phyloP scores from a whole-genome alignment of 2,329 filamentous ascomycete species.

The Blumeria hordei region DNA sequence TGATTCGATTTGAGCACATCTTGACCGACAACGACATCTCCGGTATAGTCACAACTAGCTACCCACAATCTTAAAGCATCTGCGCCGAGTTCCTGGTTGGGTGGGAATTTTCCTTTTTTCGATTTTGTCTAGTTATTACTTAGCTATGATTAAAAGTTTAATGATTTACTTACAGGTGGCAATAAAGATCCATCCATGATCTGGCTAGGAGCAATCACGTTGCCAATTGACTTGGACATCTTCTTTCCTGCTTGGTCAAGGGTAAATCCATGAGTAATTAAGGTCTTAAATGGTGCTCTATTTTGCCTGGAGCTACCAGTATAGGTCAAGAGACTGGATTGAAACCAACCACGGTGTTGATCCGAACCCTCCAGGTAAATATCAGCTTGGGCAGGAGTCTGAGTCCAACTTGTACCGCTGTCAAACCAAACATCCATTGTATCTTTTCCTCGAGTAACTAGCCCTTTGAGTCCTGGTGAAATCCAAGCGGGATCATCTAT shows the following conservation, averaged over 20 bases:
- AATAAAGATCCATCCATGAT: constrained; percentile 69
- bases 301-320: constrained; percentile 21
- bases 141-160: too few species aligned
- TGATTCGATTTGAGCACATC: constrained; percentile 57
- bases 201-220: constrained; percentile 55
- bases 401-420: constrained; percentile 80
- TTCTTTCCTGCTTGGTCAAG: constrained; percentile 79
- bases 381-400: constrained; percentile 37
- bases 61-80: constrained; percentile 82
- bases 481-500: constrained; percentile 58
- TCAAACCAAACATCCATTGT: constrained; percentile 99
- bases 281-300: constrained; percentile 52
- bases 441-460: constrained; percentile 56
- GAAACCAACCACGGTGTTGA: constrained; percentile 96
- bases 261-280: constrained; percentile 93
- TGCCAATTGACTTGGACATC: constrained; percentile 95
- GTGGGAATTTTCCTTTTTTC: constrained; percentile 15
- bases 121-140: constrained; percentile 23
- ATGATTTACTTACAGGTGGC: constrained; percentile 22
- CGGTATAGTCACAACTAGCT: constrained; percentile 75
- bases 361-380: constrained; percentile 87
- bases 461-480: constrained; percentile 31
- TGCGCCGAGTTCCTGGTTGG: constrained; percentile 51
- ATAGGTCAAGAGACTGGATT: constrained; percentile 77
- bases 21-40: constrained; percentile 62